Conservation (phyloP, 2,329 filamentous ascomycete genomes). For the Pyrenophora teres region DNA sequence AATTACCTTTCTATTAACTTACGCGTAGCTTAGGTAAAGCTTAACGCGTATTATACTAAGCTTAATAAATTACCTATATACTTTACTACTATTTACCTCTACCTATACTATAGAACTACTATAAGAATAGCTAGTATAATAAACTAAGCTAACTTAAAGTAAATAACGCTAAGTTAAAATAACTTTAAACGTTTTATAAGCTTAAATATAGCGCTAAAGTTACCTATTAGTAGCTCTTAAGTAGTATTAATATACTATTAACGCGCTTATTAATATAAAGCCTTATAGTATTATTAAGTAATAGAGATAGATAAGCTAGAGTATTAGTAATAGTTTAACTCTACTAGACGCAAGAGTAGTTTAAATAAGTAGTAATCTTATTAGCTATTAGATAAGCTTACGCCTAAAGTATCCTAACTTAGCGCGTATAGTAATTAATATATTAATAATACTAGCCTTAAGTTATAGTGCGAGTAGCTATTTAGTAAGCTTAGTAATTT, state of each 20-base stretch:
- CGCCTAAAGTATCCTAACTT: constrained; percentile 2
- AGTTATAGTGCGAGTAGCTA: constrained; percentile 3
- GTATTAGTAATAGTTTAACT: neutral
- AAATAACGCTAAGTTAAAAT: no score
- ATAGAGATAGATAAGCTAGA: neutral
- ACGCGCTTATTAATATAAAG: neutral
- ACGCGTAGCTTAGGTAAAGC: no score
- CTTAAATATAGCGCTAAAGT: neutral
- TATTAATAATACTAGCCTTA: neutral
- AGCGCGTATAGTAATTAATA: neutral
- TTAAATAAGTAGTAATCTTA: neutral
- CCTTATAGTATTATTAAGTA: neutral
- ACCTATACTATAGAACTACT: no score
- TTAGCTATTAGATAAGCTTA: neutral
- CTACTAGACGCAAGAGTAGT: neutral
- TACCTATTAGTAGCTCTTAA: neutral
- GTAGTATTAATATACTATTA: neutral
- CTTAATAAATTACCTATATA: no score
- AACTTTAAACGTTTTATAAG: neutral
- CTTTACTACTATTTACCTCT: no score
- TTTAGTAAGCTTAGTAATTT: constrained; percentile 3
- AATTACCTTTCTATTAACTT: no score
- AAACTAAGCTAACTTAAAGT: no score
- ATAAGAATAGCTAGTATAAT: no score
- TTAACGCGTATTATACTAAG: no score